A percentile compares a stretch with the other conserved stretches of the same genome.
phyloP scores from a whole-genome alignment of 176 grass and related monocot species.

The Bromus sterilis region DNA sequence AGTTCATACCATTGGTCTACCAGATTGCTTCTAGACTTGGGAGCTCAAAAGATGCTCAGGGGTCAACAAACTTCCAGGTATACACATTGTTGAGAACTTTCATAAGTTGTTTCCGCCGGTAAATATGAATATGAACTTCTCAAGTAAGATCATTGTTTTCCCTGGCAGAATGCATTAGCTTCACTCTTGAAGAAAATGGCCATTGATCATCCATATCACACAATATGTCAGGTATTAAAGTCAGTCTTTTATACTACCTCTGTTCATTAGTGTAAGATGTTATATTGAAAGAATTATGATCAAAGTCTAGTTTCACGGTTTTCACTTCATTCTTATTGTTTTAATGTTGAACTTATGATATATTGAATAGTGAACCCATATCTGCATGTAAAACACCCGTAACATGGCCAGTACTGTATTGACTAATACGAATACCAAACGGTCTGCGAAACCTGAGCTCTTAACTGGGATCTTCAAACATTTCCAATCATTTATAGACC shows the following conservation, averaged over 20 bases:
- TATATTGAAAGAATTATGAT: not conserved
- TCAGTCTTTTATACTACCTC: not conserved
- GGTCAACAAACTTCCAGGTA: constrained; percentile 83
- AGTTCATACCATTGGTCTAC: constrained; percentile 94
- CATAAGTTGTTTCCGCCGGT: not conserved
- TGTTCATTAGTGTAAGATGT: too few species aligned
- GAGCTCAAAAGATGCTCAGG: constrained; percentile 74
- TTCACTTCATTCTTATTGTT: not conserved
- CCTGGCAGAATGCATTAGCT: constrained; percentile 60
- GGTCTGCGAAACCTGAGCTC: not conserved
- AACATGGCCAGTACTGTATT: not conserved
- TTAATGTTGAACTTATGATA: not conserved
- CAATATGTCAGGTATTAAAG: constrained; percentile 80
- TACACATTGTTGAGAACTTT: not conserved
- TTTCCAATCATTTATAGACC: not conserved
- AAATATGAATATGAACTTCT: not conserved
- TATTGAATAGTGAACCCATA: not conserved
- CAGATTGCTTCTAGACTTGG: constrained; percentile 98
- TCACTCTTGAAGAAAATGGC: constrained; percentile 97
- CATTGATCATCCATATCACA: constrained; percentile 94
- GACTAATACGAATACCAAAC: not conserved
- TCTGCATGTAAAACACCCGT: not conserved
- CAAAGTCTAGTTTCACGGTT: not conserved
- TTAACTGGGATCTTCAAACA: not conserved
- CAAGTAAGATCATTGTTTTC: constrained; percentile 16